Conservation (phyloP, 2,329 filamentous ascomycete genomes). For the Aspergillus tanneri region DNA sequence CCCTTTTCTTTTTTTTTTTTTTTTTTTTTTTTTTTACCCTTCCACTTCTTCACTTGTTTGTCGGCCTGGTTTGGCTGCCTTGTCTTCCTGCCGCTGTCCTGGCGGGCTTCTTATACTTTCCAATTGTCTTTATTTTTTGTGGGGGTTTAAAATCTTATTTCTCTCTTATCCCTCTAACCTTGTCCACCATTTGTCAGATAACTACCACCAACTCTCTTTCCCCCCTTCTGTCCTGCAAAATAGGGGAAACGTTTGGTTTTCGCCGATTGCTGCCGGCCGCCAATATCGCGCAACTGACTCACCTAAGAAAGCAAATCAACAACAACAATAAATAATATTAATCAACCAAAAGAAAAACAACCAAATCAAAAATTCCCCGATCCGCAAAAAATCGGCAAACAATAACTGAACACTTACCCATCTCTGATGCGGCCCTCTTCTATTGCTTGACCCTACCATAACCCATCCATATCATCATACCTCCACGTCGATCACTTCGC, state of each 20-base stretch:
- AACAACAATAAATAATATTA: slow-evolving; percentile 1
- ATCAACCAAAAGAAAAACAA: background rate
- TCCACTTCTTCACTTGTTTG: slow-evolving; percentile 3
- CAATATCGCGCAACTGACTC: slow-evolving; percentile 17
- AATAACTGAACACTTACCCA: slow-evolving; percentile 6
- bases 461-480: background rate
- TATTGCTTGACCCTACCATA: slow-evolving; percentile 15
- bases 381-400: background rate
- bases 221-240: slow-evolving; percentile 5
- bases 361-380: slow-evolving; percentile 2
- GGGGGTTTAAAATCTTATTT: too few species aligned
- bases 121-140: too few species aligned
- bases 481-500: slow-evolving; percentile 12
- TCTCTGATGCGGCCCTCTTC: slow-evolving; percentile 19
- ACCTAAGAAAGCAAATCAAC: slow-evolving; percentile 1
- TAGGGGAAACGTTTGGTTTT: slow-evolving; percentile 11
- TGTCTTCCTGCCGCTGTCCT: too few species aligned
- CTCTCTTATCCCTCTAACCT: background rate
- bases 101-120: background rate
- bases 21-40: slow-evolving; percentile 4
- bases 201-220: slow-evolving; percentile 2
- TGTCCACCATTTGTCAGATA: slow-evolving; percentile 7
- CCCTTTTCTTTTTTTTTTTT: slow-evolving; percentile 8
- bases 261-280: slow-evolving; percentile 24
- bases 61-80: background rate